Base-by-base conservation (phyloP, 139 green algal genomes). In the Closterium sp. region DNA sequence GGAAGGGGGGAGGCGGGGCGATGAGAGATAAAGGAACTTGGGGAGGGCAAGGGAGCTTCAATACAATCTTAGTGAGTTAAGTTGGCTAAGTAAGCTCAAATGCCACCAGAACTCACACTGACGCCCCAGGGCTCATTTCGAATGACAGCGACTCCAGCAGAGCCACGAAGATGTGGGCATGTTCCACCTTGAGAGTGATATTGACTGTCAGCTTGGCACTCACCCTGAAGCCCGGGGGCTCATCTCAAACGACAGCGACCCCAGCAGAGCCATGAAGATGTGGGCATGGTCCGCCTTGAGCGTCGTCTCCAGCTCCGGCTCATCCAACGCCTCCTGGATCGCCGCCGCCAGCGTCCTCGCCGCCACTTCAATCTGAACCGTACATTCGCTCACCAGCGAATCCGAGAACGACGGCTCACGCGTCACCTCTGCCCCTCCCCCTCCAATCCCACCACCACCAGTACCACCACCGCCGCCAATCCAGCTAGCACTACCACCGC, bases 271-370 rank as follows among this genome's bases (percentile, higher is more conserved):
- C 38, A 94, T 31, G 81, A 88, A 94, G 25, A 94, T 23, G 36
- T 94, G 91, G 10, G 90, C 84, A 28, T 93, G 89, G 84, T 94
- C 93, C 34, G 87, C 55, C 33, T 43, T 88, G 33, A 30, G 84
- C 30, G 28, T 90, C 90, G 31, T 33, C 33, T 31, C 85, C 55
- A 88, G 16, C 34, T 94, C 92, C 55, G 91, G 90, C 89, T 94
- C 91, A 34, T 93, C 91, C 91, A 94, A 19, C 19, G 91, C 91
- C 32, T 87, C 35, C 90, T 85, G 84, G 19, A 94, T 87, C 23
- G 90, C 81, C 34, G 1, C 8, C 84, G 85, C 43, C 34, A 92
- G 32, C 33, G 30, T 32, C 69, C 87, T 33, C 25, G 84, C 84
- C 33, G 84, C 32, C 3, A 33, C 43, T 9, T 32, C 83, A 28